Percentiles rank a stretch among this genome's conserved stretches.
Evolutionary conservation across 805 yeast species (phyloP).

Genomic region (Candida yuanshanica): DNA sequence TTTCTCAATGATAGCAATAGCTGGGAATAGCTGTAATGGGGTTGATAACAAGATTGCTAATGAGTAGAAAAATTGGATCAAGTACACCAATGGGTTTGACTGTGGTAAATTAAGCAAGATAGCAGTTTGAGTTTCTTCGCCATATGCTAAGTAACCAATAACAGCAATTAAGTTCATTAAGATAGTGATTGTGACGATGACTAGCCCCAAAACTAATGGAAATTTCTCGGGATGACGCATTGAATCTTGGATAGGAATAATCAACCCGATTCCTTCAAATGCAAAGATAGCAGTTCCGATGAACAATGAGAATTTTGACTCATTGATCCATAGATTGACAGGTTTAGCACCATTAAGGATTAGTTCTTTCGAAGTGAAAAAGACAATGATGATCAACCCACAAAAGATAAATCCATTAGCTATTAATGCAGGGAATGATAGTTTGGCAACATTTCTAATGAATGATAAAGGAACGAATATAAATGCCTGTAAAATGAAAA

Average conservation of each 20-base stretch:
- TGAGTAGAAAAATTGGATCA: constrained; percentile 67
- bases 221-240: constrained; percentile 72
- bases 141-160: constrained; percentile 67
- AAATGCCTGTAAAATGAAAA: constrained; percentile 50
- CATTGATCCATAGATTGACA: constrained; percentile 46
- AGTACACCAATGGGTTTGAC: constrained; percentile 49
- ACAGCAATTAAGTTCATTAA: constrained; percentile 61
- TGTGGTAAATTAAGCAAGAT: constrained; percentile 71
- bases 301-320: constrained; percentile 58
- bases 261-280: constrained; percentile 81
- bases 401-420: constrained; percentile 65
- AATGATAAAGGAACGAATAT: constrained; percentile 64
- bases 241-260: constrained; percentile 77
- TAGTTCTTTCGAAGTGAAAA: constrained; percentile 46
- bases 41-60: constrained; percentile 71
- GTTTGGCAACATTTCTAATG: constrained; percentile 68
- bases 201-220: constrained; percentile 57
- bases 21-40: constrained; percentile 79
- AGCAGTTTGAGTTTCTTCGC: constrained; percentile 58
- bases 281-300: constrained; percentile 84
- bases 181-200: constrained; percentile 55
- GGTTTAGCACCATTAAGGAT: constrained; percentile 42
- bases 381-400: constrained; percentile 61
- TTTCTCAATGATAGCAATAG: constrained; percentile 66
- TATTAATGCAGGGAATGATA: constrained; percentile 64